These are phyloP conservation scores for Colletotrichum agaves DNA, from an alignment of 2,329 filamentous ascomycete genomes.

Conservation along the genomic window DNA sequence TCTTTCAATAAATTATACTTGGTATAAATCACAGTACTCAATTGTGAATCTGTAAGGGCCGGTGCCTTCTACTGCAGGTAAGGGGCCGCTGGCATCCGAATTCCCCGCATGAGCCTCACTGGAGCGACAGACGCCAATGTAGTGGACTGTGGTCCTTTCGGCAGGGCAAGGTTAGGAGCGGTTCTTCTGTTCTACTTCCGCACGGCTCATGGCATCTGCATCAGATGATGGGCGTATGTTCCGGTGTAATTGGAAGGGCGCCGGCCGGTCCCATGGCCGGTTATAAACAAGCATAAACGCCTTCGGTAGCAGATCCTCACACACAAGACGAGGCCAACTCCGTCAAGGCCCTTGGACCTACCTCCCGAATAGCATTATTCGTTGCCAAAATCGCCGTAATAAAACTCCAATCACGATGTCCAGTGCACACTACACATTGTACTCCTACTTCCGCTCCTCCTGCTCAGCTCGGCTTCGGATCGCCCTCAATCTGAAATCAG, in stretches of 20 bases:
- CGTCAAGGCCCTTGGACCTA: background rate
- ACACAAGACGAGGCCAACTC: background rate
- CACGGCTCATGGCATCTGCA: no score
- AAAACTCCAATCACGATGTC: background rate
- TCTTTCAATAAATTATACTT: no score
- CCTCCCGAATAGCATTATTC: background rate
- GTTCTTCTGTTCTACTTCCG: background rate
- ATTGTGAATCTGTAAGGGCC: no score
- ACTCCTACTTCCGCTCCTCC: constrained; percentile 72
- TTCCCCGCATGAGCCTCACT: constrained; percentile 28
- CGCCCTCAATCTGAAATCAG: constrained; percentile 64
- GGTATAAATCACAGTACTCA: no score
- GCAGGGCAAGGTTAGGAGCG: constrained; percentile 29
- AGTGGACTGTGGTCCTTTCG: background rate
- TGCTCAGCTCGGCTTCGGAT: constrained; percentile 72
- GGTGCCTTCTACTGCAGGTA: background rate
- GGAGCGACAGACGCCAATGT: background rate
- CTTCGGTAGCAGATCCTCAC: background rate
- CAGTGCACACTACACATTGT: constrained; percentile 53
- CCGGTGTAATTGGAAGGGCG: background rate
- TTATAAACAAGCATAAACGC: no score
- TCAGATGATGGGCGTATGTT: no score
- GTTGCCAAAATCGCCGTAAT: background rate
- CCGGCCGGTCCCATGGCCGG: background rate
- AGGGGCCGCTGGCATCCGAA: constrained; percentile 10